Base-by-base conservation (phyloP, 2,329 filamentous ascomycete species). In the Xylariaceae sp. region DNA sequence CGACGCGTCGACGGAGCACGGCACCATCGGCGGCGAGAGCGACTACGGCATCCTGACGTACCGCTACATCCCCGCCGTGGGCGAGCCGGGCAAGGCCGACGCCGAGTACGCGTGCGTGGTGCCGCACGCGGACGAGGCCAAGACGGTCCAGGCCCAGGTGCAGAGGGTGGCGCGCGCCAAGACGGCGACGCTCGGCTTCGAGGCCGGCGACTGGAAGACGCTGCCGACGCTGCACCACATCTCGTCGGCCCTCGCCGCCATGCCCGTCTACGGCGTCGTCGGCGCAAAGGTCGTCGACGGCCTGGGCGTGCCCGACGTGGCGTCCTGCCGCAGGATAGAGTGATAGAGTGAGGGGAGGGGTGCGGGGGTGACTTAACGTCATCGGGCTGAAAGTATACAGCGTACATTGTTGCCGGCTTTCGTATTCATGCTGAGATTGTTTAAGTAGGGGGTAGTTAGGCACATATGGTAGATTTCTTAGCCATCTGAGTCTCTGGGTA, bases 211-310 rank as follows among this genome's bases (percentile, higher is more conserved):
- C 44, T 73, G 67, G 73, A 58, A 72, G 29, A 57, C 54, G 4
- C 49, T 80, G 37, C 77, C 77, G 0, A 81, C 75, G 3, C 54
- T 80, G 33, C 74, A 80, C 46, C 71, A 80, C 47, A 55, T 81
- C 7, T 56, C 73, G 5, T 52, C 56, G 14, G 58, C 64, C 11
- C 50, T 80, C 36, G 64, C 64, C 1, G 69, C 75, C 42, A 58
- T 81, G 4, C 76, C 75, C 0, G 52, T 78, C 2, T 77, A 72
- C 44, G 67, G 68, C 36, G 52, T 80, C 24, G 55, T 79, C 3
- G 59, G 65, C 19, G 74, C 65, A 1, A 75, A 71, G 54, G 57
- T 78, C 2, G 67, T 72, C 0, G 65, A 74, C 43, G 74, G 72
- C 0, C 55, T 50, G 11, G 73, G 73, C 0, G 71, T 73, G 1